Evolutionary conservation across 257 asterid genomes (phyloP), one percentile per base, ranked within the genome.

Genomic region (Gentiana dahurica): DNA sequence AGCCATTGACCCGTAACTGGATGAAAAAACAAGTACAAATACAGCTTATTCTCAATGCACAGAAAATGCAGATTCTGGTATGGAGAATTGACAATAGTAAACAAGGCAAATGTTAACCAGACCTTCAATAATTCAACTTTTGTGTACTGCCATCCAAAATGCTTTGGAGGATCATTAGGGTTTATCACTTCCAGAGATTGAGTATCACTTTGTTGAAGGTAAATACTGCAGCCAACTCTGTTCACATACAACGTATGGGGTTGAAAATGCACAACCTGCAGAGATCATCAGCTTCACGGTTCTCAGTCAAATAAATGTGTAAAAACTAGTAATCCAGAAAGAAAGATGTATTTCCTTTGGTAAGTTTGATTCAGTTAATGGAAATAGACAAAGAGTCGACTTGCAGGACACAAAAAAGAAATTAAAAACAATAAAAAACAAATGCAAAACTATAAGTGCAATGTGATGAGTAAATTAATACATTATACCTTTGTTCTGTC

Each of bases 241-340:
- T 92, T 92, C 61, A 83, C 52, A 72, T 79, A 80, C 80, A 85
- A 66, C 32, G 93, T 79, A 66, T 85, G 95, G 57, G 98, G 98
- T 78, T 88, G 98, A 74, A 87, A 79, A 78, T 92, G 95, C 67
- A 92, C 82, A 56, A 88, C 98, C 98, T 92, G 84, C 70, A 81
- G 11, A 55, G 48, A 64, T 59, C 63, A 58, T 63, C 36, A 62
- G 53, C 2, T 11, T 1, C 34, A 50, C n/a, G 44, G 34, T 49
- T 54, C 24, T 24, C 12, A 46, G 65, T 49, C 24, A 65, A 49
- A 54, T 53, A 13, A 37, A 15, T 9, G 9, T 6, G 33, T n/a
- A 50, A 51, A 32, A 41, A 41, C 9, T 41, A 7, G 24, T 57
- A 15, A 44, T 34, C 8, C 37, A 8, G 41, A 6, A 43, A 41